Percentiles rank a stretch among this genome's conserved stretches.
Evolutionary conservation across 2,329 filamentous ascomycete genomes (phyloP).

Genomic region (Microdochium bolleyi): DNA sequence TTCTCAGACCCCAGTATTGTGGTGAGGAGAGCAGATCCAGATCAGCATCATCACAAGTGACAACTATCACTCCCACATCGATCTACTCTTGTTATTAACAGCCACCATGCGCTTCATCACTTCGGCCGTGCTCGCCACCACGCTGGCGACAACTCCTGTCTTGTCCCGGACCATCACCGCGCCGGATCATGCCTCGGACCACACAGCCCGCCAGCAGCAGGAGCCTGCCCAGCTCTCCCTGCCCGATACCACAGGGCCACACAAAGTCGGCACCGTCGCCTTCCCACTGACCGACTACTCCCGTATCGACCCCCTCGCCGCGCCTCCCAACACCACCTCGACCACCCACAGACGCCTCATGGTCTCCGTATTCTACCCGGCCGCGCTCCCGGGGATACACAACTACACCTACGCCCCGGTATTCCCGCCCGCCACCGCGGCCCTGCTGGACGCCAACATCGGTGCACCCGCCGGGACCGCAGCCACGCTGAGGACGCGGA

Average conservation of each 20-base stretch:
- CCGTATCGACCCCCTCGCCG: constrained; percentile 12
- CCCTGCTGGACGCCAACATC: constrained; percentile 6
- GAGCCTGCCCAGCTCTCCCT: neutral
- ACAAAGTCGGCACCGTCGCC: constrained; percentile 12
- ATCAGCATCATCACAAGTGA: neutral
- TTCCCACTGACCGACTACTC: constrained; percentile 12
- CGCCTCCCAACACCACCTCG: constrained; percentile 2
- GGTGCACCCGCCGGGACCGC: constrained; percentile 10
- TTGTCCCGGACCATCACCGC: neutral
- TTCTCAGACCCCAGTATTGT: neutral
- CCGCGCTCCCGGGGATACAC: neutral
- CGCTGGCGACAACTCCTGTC: neutral
- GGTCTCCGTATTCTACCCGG: constrained; percentile 17
- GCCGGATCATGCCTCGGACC: neutral
- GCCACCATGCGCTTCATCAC: neutral
- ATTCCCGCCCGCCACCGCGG: constrained; percentile 1
- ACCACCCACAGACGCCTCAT: constrained; percentile 7
- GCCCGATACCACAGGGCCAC: constrained; percentile 9
- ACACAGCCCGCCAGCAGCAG: neutral
- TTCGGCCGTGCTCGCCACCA: neutral
- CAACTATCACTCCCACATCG: neutral
- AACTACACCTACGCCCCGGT: neutral
- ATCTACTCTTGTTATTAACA: too few species aligned
- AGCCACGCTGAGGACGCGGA: constrained; percentile 7
- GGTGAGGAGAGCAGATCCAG: neutral